These are phyloP conservation scores for Huiozyma naganishii DNA, from an alignment of 805 yeast species.

Conservation along the genomic window DNA sequence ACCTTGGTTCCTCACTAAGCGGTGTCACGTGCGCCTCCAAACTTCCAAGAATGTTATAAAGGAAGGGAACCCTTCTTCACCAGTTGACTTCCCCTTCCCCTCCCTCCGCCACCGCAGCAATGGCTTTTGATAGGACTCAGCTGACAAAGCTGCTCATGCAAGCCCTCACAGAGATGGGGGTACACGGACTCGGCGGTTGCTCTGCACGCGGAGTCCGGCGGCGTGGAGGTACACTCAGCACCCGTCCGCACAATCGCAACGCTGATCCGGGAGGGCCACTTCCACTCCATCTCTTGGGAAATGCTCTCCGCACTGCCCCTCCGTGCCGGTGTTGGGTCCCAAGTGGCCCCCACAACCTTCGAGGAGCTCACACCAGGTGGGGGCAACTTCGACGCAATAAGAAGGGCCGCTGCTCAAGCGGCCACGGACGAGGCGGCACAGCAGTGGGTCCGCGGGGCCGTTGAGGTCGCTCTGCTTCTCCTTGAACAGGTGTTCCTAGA, in stretches of 20 bases:
- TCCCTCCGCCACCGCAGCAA: too few relatives aligned
- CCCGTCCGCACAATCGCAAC: conserved; percentile 32
- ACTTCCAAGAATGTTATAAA: too few relatives aligned
- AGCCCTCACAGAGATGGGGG: conserved; percentile 40
- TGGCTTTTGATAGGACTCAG: conserved; percentile 23
- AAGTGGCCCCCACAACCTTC: too few relatives aligned
- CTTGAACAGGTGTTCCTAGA: conserved; percentile 23
- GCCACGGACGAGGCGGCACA: too few relatives aligned
- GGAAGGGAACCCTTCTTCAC: too few relatives aligned
- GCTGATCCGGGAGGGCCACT: conserved; percentile 33
- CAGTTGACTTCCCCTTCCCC: too few relatives aligned
- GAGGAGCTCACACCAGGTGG: background rate
- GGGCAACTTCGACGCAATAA: background rate
- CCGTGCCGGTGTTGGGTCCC: background rate
- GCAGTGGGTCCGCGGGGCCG: background rate
- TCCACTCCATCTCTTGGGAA: conserved; percentile 24
- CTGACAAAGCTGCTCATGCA: conserved; percentile 41
- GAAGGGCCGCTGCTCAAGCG: too few relatives aligned
- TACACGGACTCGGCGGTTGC: conserved; percentile 30
- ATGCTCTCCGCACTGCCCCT: conserved; percentile 22
- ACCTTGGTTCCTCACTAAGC: too few relatives aligned
- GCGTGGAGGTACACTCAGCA: conserved; percentile 32
- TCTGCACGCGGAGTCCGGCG: conserved; percentile 34
- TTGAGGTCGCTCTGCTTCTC: conserved; percentile 19
- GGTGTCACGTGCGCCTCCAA: too few relatives aligned